Base-by-base conservation (phyloP, 108 stramenopile genomes). In the Pinguiococcus pyrenoidosus region DNA sequence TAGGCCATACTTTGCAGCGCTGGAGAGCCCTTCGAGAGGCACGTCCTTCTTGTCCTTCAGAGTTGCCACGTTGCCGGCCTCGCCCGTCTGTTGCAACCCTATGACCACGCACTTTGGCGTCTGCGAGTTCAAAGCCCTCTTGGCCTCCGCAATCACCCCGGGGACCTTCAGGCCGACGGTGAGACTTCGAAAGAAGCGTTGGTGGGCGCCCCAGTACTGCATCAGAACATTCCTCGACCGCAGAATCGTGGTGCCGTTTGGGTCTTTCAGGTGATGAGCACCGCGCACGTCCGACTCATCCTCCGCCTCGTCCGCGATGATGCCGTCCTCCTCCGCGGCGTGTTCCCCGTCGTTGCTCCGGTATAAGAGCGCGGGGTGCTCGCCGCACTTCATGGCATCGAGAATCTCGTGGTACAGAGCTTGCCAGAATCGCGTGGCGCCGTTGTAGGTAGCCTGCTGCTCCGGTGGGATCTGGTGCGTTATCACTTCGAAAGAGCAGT, bases 131-230 rank as follows among this genome's bases (percentile, higher is more conserved):
- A 84, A 46, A 32, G 69, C 71, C 27, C 61, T 17, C 46, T 50
- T 59, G 29, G 79, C 68, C 46, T 77, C 58, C 2, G 44, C 34
- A 29, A 66, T 73, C 2, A 82, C 46, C 29, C 49, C 62, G 6
- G 79, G 77, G 16, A 84, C 64, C 56, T 85, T 85, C 44, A 68
- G 46, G 37, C 74, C 80, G 32, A 83, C 75, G 35, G 73, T 72
- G 50, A 85, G 40, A 54, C 79, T 76, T 24, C 70, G 71, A 44
- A 79, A 84, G 51, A 82, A 84, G 26, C 84, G 75, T 52, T 84
- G 83, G 42, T 79, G 76, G 5, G 83, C 69, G 14, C 62, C 51
- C 83, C 83, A 84, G 59, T 71, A 84, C 8, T 54, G 52, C 17
- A 62, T 37, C 80, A 75, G 77, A 17, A 72, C 32, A 7, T 32